These are phyloP conservation scores for Auriculariales sp. DNA, from an alignment of 768 basidiomycete species.

Conservation along the genomic window DNA sequence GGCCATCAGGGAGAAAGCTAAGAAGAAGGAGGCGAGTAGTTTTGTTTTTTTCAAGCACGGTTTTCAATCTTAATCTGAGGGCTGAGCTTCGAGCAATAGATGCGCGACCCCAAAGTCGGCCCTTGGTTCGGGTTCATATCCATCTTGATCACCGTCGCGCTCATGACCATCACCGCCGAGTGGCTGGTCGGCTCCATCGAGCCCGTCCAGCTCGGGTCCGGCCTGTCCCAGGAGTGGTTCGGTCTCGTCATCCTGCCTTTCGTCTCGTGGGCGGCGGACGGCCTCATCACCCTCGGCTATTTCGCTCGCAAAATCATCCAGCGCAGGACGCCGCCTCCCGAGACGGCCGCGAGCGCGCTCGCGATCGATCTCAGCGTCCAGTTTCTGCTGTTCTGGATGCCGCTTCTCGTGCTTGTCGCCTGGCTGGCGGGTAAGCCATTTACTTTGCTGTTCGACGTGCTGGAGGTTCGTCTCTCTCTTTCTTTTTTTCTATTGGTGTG, in stretches of 20 bases:
- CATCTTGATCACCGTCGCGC: constrained; percentile 34
- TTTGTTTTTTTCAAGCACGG: no score
- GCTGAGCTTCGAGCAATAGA: no score
- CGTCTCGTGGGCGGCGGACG: constrained; percentile 62
- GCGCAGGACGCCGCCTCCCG: constrained; percentile 25
- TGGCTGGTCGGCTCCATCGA: constrained; percentile 15
- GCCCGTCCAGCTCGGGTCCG: not conserved
- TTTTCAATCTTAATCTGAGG: no score
- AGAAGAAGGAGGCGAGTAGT: no score
- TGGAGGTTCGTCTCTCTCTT: no score
- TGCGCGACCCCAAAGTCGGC: constrained; percentile 21
- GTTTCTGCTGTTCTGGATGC: constrained; percentile 70
- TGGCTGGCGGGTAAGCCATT: constrained; percentile 55
- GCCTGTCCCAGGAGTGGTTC: constrained; percentile 37
- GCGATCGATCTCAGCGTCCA: constrained; percentile 70
- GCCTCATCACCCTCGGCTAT: constrained; percentile 41
- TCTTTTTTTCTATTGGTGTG: no score
- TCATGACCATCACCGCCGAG: constrained; percentile 60
- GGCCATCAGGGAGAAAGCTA: constrained; percentile 15
- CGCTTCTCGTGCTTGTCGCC: constrained; percentile 48
- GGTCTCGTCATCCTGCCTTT: constrained; percentile 58
- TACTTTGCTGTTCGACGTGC: constrained; percentile 34
- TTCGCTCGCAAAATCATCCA: constrained; percentile 33
- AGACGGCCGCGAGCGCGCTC: constrained; percentile 46
- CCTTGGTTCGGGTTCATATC: constrained; percentile 46